Evolutionary conservation across 2,329 filamentous ascomycete genomes (phyloP).

Genomic region (Ascochyta fabae): DNA sequence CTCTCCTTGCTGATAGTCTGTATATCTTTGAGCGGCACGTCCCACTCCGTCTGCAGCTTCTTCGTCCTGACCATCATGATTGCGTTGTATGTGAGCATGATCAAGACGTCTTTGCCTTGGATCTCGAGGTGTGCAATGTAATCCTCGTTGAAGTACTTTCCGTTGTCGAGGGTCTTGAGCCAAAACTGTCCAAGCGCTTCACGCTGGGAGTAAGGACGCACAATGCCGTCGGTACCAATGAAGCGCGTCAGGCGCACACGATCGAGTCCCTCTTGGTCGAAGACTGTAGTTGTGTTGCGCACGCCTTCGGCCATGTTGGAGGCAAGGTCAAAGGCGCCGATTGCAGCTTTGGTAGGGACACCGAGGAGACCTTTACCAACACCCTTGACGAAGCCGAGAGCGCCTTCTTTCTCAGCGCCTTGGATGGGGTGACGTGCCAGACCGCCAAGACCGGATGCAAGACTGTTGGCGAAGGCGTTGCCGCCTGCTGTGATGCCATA

Average conservation of each 20-base stretch:
- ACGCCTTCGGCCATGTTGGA: slow-evolving; percentile 97
- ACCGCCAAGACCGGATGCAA: slow-evolving; percentile 92
- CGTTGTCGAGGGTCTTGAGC: slow-evolving; percentile 98
- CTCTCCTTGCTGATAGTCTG: slow-evolving; percentile 97
- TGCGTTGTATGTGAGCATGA: slow-evolving; percentile 63
- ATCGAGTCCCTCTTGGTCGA: slow-evolving; percentile 92
- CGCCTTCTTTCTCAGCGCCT: slow-evolving; percentile 93
- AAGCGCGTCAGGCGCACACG: slow-evolving; percentile 93
- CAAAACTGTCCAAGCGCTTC: slow-evolving; percentile 97
- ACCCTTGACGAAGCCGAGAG: slow-evolving; percentile 94
- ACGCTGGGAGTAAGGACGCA: slow-evolving; percentile 90
- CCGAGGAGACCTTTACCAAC: slow-evolving; percentile 94
- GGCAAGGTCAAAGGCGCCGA: slow-evolving; percentile 94
- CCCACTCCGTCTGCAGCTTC: slow-evolving; percentile 89
- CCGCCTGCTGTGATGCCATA: slow-evolving; percentile 96
- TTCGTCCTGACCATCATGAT: slow-evolving; percentile 91
- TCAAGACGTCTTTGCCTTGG: slow-evolving; percentile 88
- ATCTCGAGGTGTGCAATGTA: slow-evolving; percentile 97
- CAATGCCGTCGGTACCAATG: slow-evolving; percentile 89
- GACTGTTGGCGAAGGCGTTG: slow-evolving; percentile 89
- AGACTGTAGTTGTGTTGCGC: slow-evolving; percentile 97
- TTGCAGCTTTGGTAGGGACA: slow-evolving; percentile 94
- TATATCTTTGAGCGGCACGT: slow-evolving; percentile 92
- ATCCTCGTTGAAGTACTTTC: slow-evolving; percentile 95
- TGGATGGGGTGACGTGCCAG: slow-evolving; percentile 92